Evolutionary conservation across 805 yeast species (phyloP), one percentile per base, ranked within the genome.

Genomic region (Metschnikowia lachancei): DNA sequence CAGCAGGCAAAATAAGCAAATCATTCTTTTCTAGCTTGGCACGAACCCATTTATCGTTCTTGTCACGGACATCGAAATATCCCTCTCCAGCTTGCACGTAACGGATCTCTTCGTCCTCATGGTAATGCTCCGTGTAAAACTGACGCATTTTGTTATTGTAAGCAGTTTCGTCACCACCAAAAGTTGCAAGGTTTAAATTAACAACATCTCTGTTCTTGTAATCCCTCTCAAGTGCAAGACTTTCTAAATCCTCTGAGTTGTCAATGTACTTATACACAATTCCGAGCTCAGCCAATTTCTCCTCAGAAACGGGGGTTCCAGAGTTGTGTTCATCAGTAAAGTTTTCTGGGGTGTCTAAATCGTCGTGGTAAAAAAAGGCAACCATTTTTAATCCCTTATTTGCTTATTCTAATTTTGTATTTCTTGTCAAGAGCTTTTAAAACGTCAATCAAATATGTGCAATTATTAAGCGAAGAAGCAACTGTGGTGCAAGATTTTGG

Each of bases 71-170:
- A 60, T 92, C 98, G 60, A 92, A 92, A 66, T 77, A 92, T 0
- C 99, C 98, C 46, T 82, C 85, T 10, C 99, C 99, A 22, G 85
- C 96, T 16, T 85, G 60, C 43, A 90, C 81, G 67, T 90, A 92
- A 54, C 99, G 74, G 62, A 92, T 92, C 70, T 92, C 99, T 67
- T 92, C 99, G 63, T 92, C 99, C 63, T 92, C 98, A 63, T 92
- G 99, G 44, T 89, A 74, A 65, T 92, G 99, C 61, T 92, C 97
- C 39, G 77, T 71, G 69, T 82, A 87, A 65, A 91, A 90, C 36
- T 68, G 76, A 52, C 77, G 72, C 64, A 92, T 73, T 64, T 89
- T 88, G 41, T 70, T 72, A 53, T 80, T 74, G 58, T 86, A 79
- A 0, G 78, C 83, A 3, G 61, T 63, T 11, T 61, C 45, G 43